phyloP scores from a whole-genome alignment of 768 basidiomycete genomes.

The Collybia mongolica region DNA sequence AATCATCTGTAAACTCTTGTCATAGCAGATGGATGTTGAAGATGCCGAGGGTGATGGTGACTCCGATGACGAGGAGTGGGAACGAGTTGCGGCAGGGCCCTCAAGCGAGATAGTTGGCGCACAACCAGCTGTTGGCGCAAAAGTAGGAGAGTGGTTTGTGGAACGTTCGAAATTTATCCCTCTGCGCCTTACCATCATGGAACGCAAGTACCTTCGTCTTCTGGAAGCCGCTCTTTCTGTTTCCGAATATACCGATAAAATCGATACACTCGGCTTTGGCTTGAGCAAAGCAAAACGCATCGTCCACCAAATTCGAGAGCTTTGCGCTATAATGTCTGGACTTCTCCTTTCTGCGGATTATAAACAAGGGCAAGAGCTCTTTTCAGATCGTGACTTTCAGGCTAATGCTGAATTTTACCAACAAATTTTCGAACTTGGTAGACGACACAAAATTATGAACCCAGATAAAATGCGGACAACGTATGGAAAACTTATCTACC shows the following conservation, averaged over 20 bases:
- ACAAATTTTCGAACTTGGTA: conserved; percentile 75
- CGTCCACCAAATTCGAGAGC: conserved; percentile 81
- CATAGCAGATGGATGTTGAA: conserved; percentile 46
- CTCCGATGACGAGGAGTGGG: conserved; percentile 43
- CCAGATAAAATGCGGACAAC: conserved; percentile 90
- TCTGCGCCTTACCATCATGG: conserved; percentile 66
- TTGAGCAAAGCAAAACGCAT: conserved; percentile 85
- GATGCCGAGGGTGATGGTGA: conserved; percentile 33
- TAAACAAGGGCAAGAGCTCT: conserved; percentile 85
- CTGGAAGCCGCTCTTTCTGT: conserved; percentile 83
- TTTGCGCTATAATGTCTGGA: conserved; percentile 87
- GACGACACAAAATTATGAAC: conserved; percentile 90
- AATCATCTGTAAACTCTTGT: conserved; percentile 41
- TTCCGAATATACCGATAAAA: conserved; percentile 89
- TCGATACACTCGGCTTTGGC: conserved; percentile 77
- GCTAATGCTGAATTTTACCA: conserved; percentile 81
- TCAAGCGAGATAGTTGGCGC: conserved; percentile 42
- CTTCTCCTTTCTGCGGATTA: conserved; percentile 82
- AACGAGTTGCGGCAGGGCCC: conserved; percentile 31
- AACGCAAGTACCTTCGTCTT: conserved; percentile 83
- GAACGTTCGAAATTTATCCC: conserved; percentile 83
- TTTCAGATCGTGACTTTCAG: conserved; percentile 78
- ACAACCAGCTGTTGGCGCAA: conserved; percentile 57
- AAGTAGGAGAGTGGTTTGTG: conserved; percentile 84
- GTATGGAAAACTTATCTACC: conserved; percentile 83